Percentiles rank a stretch among this genome's conserved stretches.
phyloP scores from a whole-genome alignment of 352 stramenopile genomes.

The Phytophthora hibernalis region DNA sequence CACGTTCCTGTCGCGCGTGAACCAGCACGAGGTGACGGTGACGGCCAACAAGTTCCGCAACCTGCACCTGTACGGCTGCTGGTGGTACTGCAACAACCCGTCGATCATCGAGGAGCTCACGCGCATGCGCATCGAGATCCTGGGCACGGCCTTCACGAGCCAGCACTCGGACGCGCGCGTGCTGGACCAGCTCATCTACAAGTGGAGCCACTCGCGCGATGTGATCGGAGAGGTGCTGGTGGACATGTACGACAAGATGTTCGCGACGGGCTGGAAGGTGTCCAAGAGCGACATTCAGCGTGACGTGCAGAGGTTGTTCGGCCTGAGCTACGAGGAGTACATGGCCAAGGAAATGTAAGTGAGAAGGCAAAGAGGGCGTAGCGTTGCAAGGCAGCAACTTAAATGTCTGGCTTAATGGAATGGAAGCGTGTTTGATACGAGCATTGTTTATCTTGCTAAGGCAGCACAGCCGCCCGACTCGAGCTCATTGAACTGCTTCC shows the following conservation, averaged over 20 bases:
- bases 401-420: not conserved
- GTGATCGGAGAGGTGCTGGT: slow-evolving; percentile 90
- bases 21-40: slow-evolving; percentile 95
- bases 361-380: not conserved
- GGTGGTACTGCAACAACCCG: slow-evolving; percentile 97
- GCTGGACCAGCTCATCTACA: slow-evolving; percentile 95
- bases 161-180: slow-evolving; percentile 95
- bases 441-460: not conserved
- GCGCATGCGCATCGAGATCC: slow-evolving; percentile 93
- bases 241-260: slow-evolving; percentile 90
- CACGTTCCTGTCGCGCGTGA: slow-evolving; percentile 94
- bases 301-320: slow-evolving; percentile 85
- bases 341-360: slow-evolving; percentile 74
- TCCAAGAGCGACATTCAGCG: slow-evolving; percentile 85
- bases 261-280: slow-evolving; percentile 85
- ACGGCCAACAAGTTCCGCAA: slow-evolving; percentile 95
- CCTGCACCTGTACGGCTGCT: slow-evolving; percentile 95
- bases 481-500: no score
- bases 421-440: not conserved
- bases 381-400: not conserved
- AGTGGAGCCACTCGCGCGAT: slow-evolving; percentile 93
- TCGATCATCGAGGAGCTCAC: slow-evolving; percentile 92
- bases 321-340: slow-evolving; percentile 93
- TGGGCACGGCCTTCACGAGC: slow-evolving; percentile 93
- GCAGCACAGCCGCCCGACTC: not conserved